Evolutionary conservation across 257 asterid genomes (phyloP).

Genomic region (Plantago elongata): DNA sequence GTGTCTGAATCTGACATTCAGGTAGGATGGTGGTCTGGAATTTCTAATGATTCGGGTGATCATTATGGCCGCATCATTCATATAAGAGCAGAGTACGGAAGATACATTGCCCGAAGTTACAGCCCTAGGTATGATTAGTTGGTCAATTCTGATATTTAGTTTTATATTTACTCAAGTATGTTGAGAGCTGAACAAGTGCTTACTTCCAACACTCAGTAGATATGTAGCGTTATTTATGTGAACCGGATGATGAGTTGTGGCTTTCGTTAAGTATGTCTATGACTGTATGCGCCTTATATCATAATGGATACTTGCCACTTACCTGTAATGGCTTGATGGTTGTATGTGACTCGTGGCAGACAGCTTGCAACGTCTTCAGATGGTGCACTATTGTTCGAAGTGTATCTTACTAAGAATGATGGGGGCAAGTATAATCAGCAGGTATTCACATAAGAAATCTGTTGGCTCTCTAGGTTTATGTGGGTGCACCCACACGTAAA

Average conservation of each 20-base stretch:
- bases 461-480: background rate
- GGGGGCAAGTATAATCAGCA: slow-evolving; percentile 66
- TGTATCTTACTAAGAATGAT: slow-evolving; percentile 57
- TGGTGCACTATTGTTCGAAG: slow-evolving; percentile 86
- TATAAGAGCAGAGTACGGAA: slow-evolving; percentile 86
- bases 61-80: slow-evolving; percentile 86
- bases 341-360: slow-evolving; percentile 44
- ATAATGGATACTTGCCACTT: slow-evolving; percentile 15
- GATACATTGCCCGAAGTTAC: slow-evolving; percentile 86
- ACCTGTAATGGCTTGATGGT: slow-evolving; percentile 20
- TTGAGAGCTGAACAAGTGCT: too few relatives aligned
- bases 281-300: background rate
- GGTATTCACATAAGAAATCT: slow-evolving; percentile 37
- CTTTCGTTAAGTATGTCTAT: slow-evolving; percentile 14
- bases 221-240: background rate
- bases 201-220: too few relatives aligned
- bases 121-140: slow-evolving; percentile 73
- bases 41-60: slow-evolving; percentile 63
- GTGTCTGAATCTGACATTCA: slow-evolving; percentile 34
- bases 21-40: slow-evolving; percentile 99
- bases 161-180: background rate
- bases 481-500: background rate
- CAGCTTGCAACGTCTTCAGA: slow-evolving; percentile 72
- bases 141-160: background rate
- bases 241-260: slow-evolving; percentile 3